Base-by-base conservation (phyloP, 2,329 filamentous ascomycete species). In the Exserohilum rostratum region DNA sequence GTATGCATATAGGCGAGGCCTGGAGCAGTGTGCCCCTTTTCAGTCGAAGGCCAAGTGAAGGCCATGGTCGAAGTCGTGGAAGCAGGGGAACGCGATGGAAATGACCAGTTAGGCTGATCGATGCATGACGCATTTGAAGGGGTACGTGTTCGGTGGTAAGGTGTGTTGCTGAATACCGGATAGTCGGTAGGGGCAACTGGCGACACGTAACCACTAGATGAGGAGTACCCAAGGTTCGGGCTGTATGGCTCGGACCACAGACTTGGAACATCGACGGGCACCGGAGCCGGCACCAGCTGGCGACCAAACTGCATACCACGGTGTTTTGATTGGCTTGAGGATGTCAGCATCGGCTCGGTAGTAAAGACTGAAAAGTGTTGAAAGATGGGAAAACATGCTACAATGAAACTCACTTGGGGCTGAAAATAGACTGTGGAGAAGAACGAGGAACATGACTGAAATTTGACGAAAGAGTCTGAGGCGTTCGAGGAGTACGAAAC, bases 401-500 rank as follows among this genome's bases (percentile, higher is more conserved):
- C 47, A 60, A 64, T 66, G 63, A 66, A 72, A 75, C 72, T 74
- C 72, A 75, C 72, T 72, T 73, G 51, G 61, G 58, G 64, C 42
- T 46, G 44, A 66, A 66, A 53, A 59, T 58, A 47, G 64, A 67
- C 57, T 20, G 55, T 40, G 64, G 64, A 72, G 62, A 68, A 57
- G 67, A 69, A 68, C 66, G 67, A 67, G 66, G 53, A 60, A 67
- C 47, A 66, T 58, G 54, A 69, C 57, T 64, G 57, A 65, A 67
- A 61, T 46, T 54, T 55, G 67, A 66, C 13, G 66, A 64, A 57
- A 67, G 59, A 56, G 60, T 58, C 60, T 65, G 62, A 62, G 71
- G 68, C 64, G 72, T 71, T 57, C 67, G 63, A 70, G 72, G 72
- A 69, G 70, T 72, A 74, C 69, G 71, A 73, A 74, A 75, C 60